Percentiles rank a stretch among this genome's conserved stretches.
Evolutionary conservation across 2,329 filamentous ascomycete genomes (phyloP).

Genomic region (Trichoderma breve): DNA sequence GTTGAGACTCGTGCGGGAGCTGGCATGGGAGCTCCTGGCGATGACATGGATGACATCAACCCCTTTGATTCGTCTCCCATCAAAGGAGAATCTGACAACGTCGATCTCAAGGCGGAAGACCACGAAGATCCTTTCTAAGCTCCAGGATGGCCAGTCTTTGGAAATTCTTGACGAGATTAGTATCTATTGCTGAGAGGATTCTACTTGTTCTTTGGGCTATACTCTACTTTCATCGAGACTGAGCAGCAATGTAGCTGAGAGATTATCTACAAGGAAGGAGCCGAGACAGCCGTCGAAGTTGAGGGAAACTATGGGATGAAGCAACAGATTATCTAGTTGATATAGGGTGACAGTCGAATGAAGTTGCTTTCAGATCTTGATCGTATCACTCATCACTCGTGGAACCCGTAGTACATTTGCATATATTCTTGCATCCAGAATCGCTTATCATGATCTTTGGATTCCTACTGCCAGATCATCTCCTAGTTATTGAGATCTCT

Average conservation of each 20-base stretch:
- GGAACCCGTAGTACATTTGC: background rate
- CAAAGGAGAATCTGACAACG: conserved; percentile 17
- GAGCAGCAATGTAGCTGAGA: no score
- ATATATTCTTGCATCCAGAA: background rate
- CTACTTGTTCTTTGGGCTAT: background rate
- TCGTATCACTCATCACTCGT: background rate
- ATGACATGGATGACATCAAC: background rate
- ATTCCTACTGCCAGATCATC: background rate
- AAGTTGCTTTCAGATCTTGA: background rate
- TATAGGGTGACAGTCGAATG: background rate
- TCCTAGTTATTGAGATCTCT: background rate
- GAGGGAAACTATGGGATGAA: background rate
- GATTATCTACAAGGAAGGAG: background rate
- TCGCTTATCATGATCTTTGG: background rate
- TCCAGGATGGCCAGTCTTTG: background rate
- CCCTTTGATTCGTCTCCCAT: conserved; percentile 15
- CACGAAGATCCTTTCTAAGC: conserved; percentile 20
- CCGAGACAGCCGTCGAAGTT: no score
- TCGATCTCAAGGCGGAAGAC: conserved; percentile 6
- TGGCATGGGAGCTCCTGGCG: conserved; percentile 15
- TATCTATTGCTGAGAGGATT: background rate
- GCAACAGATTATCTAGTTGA: background rate
- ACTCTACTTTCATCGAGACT: background rate
- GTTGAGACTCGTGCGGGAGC: background rate
- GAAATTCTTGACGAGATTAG: background rate